These are phyloP conservation scores for Echeveria elegans DNA, from an alignment of 164 flowering plant genomes.

Conservation along the genomic window DNA sequence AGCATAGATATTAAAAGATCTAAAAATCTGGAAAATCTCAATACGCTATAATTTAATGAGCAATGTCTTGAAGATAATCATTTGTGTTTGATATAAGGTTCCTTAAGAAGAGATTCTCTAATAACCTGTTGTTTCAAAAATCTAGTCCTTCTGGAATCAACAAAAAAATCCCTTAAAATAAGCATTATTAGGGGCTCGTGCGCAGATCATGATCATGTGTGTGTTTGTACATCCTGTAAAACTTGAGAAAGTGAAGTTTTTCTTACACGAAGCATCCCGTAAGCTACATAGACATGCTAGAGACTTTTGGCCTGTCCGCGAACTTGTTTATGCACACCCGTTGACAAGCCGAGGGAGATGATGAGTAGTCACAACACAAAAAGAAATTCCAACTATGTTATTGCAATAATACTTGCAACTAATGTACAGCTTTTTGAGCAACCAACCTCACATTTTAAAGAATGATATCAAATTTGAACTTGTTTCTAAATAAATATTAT, in stretches of 20 bases:
- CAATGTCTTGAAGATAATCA: neutral
- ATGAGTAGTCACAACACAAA: neutral
- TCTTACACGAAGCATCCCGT: neutral
- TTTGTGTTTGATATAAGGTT: neutral
- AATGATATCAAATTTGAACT: slow-evolving; percentile 5
- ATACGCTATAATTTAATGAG: neutral
- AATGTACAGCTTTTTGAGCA: slow-evolving; percentile 7
- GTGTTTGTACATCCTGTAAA: neutral
- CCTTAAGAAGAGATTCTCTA: neutral
- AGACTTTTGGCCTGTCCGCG: slow-evolving; percentile 3
- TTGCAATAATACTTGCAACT: slow-evolving; percentile 7
- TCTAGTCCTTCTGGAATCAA: neutral
- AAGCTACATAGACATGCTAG: slow-evolving; percentile 7
- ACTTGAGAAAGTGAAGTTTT: neutral
- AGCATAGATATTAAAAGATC: slow-evolving; percentile 4
- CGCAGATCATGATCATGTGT: slow-evolving; percentile 1
- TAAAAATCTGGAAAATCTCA: slow-evolving; percentile 5
- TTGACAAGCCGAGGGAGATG: slow-evolving; percentile 4
- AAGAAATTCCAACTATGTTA: slow-evolving; percentile 3
- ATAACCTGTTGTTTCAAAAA: slow-evolving; percentile 2
- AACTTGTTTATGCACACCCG: neutral
- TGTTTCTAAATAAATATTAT: neutral
- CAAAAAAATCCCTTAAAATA: slow-evolving; percentile 3
- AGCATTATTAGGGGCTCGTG: slow-evolving; percentile 7
- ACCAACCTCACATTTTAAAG: slow-evolving; percentile 7